Percentiles rank a stretch among this genome's conserved stretches.
phyloP scores from a whole-genome alignment of 1,284 basidiomycete species.

The Heterobasidion parviporum region DNA sequence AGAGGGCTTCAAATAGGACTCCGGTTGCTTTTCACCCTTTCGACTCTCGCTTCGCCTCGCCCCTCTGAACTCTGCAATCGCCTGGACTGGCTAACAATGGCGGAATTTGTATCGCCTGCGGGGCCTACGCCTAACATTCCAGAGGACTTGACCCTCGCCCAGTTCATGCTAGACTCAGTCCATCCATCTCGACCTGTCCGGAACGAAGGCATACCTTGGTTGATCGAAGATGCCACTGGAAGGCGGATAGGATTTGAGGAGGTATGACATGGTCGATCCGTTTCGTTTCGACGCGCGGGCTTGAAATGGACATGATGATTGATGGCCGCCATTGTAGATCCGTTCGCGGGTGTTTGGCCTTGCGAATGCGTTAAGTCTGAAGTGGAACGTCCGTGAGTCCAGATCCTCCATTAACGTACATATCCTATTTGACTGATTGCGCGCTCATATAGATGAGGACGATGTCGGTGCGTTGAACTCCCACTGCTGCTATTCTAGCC shows the following conservation, averaged over 20 bases:
- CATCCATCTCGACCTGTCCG: conserved; percentile 42
- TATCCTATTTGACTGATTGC: neutral
- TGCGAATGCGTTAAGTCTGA: conserved; percentile 51
- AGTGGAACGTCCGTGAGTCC: conserved; percentile 35
- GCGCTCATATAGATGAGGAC: conserved; percentile 22
- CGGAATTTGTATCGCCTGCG: conserved; percentile 33
- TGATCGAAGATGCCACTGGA: conserved; percentile 59
- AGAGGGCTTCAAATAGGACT: neutral
- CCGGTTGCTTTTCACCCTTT: too few relatives aligned
- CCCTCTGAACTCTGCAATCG: neutral
- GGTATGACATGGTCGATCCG: conserved; percentile 23
- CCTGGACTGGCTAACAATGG: conserved; percentile 21
- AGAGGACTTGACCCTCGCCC: conserved; percentile 63
- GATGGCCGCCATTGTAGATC: conserved; percentile 22
- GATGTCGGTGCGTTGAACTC: conserved; percentile 40
- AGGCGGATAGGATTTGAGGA: conserved; percentile 37
- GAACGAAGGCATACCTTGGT: conserved; percentile 40
- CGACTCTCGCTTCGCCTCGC: too few relatives aligned
- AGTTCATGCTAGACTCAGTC: conserved; percentile 60
- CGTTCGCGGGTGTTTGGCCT: conserved; percentile 46
- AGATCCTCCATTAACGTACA: neutral
- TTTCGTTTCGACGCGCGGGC: neutral
- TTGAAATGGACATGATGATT: neutral
- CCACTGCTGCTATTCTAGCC: neutral
- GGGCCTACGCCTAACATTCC: conserved; percentile 45